These are phyloP conservation scores for Volvox carteri DNA, from an alignment of 163 green algal species.

Conservation along the genomic window DNA sequence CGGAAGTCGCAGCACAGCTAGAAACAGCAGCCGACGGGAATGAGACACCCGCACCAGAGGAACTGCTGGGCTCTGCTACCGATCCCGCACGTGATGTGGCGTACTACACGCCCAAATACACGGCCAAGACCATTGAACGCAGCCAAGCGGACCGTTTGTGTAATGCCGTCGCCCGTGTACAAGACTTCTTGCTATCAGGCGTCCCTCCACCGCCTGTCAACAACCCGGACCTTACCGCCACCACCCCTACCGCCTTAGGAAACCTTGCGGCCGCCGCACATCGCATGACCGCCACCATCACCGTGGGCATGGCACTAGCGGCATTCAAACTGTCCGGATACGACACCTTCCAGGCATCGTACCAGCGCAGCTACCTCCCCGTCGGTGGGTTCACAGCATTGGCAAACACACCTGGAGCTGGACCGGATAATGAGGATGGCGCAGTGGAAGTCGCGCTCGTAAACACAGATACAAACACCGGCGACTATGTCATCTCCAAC, in stretches of 20 bases:
- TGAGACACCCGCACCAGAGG: background rate
- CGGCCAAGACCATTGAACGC: background rate
- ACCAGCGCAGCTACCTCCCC: background rate
- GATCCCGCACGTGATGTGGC: background rate
- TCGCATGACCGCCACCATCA: background rate
- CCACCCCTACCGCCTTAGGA: background rate
- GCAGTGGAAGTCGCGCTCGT: background rate
- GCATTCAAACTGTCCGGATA: background rate
- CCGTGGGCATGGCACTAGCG: background rate
- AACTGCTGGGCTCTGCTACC: background rate
- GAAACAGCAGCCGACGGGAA: background rate
- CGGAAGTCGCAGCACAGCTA: background rate
- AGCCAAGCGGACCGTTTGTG: background rate
- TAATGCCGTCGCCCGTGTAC: background rate
- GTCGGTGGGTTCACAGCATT: background rate
- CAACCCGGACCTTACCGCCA: background rate
- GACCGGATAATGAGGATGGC: background rate
- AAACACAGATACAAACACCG: background rate
- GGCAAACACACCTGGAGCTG: background rate
- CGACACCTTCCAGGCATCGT: background rate
- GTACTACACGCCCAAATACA: conserved; percentile 11
- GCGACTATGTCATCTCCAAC: background rate
- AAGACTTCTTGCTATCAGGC: background rate
- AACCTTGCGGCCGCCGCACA: background rate
- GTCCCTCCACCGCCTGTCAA: background rate